Base-by-base conservation (phyloP, 2,329 filamentous ascomycete species). In the Mariannaea sp. region DNA sequence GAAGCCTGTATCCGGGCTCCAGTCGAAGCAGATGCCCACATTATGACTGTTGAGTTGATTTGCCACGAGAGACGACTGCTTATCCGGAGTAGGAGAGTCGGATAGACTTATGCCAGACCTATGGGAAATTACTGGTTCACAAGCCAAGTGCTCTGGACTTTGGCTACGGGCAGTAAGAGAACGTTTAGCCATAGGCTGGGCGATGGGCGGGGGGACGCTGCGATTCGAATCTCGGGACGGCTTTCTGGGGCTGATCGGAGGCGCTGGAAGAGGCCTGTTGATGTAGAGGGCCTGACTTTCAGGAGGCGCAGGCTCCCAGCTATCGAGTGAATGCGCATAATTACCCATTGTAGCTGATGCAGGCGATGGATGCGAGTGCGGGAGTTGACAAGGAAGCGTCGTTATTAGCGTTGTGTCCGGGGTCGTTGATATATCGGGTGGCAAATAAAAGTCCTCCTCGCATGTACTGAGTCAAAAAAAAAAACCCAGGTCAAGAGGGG, bases 41-140 rank as follows among this genome's bases (percentile, higher is more conserved):
- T 75, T 71, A 22, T 72, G 65, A 1, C 75, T 76, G 5, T 68
- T 77, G 12, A 79, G 67, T 58, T 76, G 73, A 27, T 70, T 68
- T 35, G 77, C 66, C 64, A 78, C 79, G 36, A 66, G 65, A 0
- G 69, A 68, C 0, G 75, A 72, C 1, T 67, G 64, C 8, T 58
- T 61, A 16, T 62, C 59, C 17, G 60, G 53, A 9, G 60, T 50
- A 20, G 62, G 53, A 27, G 55, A 49, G 3, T 49, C 48, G 3
- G 61, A 55, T 33, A 62, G 45, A 40, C 58, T 65, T 52, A 20
- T 24, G 9, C 14, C 9, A n/a, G 39, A 41, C 4, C 17, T 8
- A 7, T n/a, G 24, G 4, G 61, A 57, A 26, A 58, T 57, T 17
- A 51, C 41, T 20, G 49, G 26, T 14, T 46, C 41, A 22, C 55